Conservation (phyloP, 2,329 filamentous ascomycete species). For the Scedosporium apiospermum region DNA sequence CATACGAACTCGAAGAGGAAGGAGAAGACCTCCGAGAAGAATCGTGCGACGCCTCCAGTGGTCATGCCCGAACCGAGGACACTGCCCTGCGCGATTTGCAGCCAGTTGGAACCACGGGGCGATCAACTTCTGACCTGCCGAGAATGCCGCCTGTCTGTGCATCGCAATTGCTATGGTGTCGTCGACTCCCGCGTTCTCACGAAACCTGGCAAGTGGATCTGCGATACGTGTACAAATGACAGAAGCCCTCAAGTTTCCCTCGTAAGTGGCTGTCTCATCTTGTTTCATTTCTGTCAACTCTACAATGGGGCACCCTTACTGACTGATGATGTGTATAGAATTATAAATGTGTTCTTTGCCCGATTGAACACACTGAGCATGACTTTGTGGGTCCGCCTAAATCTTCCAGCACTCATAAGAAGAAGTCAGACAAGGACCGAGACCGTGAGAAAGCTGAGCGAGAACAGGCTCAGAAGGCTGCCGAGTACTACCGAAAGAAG, state of each 20-base stretch:
- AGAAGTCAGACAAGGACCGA: conserved; percentile 76
- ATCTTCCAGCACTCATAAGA: conserved; percentile 60
- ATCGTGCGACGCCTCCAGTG: conserved; percentile 53
- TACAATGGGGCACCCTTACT: background rate
- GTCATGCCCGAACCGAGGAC: conserved; percentile 69
- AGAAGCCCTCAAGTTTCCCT: conserved; percentile 89
- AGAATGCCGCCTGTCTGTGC: conserved; percentile 85
- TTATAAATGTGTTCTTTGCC: conserved; percentile 89
- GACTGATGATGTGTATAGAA: conserved; percentile 18
- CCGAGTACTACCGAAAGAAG: conserved; percentile 71
- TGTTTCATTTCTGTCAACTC: background rate
- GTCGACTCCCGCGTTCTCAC: conserved; percentile 47
- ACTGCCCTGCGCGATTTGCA: conserved; percentile 80
- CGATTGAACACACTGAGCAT: conserved; percentile 69
- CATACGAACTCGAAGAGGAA: conserved; percentile 36
- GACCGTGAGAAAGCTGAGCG: conserved; percentile 82
- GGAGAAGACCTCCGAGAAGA: conserved; percentile 33
- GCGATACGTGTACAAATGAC: conserved; percentile 93
- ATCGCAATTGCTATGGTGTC: conserved; percentile 88
- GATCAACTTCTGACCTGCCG: conserved; percentile 70
- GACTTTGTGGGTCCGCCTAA: conserved; percentile 67
- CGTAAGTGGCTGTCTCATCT: conserved; percentile 36
- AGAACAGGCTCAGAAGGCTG: conserved; percentile 69
- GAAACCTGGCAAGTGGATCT: conserved; percentile 70
- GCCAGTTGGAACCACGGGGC: conserved; percentile 59